Evolutionary conservation across 176 grass and related monocot genomes (phyloP).

Genomic region (Ensete glaucum): DNA sequence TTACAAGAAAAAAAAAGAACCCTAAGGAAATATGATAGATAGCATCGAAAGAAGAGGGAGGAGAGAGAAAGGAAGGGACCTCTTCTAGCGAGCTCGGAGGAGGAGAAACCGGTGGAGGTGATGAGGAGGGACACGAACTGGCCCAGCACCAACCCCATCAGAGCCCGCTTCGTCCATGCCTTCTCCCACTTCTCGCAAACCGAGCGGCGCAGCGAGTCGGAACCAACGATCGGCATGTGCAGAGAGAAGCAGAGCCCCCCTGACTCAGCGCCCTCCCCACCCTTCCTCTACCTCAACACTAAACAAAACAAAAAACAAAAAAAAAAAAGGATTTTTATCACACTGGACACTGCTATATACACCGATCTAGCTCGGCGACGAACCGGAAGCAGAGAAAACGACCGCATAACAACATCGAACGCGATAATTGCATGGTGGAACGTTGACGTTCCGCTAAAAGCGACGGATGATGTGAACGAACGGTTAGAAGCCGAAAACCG

Average conservation of each 20-base stretch:
- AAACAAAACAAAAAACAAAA: too few species aligned
- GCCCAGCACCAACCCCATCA: conserved; percentile 55
- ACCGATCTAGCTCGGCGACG: neutral
- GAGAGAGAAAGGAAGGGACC: conserved; percentile 26
- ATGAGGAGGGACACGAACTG: conserved; percentile 89
- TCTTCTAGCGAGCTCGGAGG: conserved; percentile 73
- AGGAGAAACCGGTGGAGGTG: conserved; percentile 89
- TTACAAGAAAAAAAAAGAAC: neutral
- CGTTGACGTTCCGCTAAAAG: neutral
- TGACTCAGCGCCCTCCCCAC: neutral
- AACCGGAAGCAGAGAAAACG: neutral
- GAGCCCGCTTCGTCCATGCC: conserved; percentile 33
- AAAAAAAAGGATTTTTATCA: neutral
- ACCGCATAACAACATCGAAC: neutral
- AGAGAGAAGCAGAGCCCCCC: neutral
- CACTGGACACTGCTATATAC: neutral
- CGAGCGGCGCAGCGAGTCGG: conserved; percentile 34
- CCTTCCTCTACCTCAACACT: too few species aligned
- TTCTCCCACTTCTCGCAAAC: conserved; percentile 15
- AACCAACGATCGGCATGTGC: conserved; percentile 16
- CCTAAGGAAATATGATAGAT: too few species aligned
- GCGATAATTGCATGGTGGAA: neutral
- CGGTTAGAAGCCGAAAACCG: neutral
- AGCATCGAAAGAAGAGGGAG: neutral
- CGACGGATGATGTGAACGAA: neutral